A percentile compares a stretch with the other conserved stretches of the same genome.
These are phyloP conservation scores for Asclepias syriaca DNA, from an alignment of 257 asterid species.

Conservation along the genomic window DNA sequence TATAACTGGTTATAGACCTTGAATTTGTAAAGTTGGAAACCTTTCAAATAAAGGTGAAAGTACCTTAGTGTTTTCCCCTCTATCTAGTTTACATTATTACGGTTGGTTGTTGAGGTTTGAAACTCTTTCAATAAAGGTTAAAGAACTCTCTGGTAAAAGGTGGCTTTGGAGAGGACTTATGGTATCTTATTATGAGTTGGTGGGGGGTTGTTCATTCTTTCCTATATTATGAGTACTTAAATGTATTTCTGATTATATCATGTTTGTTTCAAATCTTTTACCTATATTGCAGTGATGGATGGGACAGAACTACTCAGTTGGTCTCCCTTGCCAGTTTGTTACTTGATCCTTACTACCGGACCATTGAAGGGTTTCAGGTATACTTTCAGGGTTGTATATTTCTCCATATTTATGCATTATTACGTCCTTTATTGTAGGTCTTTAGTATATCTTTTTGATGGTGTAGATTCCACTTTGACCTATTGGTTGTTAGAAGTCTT, in stretches of 20 bases:
- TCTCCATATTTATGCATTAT: not conserved
- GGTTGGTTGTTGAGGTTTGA: too few relatives aligned
- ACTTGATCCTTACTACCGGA: constrained; percentile 96
- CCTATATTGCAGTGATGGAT: constrained; percentile 75
- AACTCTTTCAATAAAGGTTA: not conserved
- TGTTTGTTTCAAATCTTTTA: constrained; percentile 12
- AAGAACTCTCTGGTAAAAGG: not conserved
- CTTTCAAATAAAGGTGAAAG: not conserved
- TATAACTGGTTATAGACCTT: not conserved
- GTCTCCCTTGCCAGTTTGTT: constrained; percentile 90
- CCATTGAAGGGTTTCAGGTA: constrained; percentile 94
- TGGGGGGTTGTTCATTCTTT: not conserved
- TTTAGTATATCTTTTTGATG: not conserved
- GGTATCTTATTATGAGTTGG: too few relatives aligned
- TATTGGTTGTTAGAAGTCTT: not conserved
- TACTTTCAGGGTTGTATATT: not conserved
- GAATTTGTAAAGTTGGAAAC: not conserved
- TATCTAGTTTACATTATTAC: too few relatives aligned
- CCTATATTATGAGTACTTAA: not conserved
- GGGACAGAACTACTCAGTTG: constrained; percentile 98
- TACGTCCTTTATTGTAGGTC: not conserved
- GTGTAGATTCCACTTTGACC: not conserved
- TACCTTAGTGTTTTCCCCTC: not conserved
- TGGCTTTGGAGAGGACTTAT: not conserved
- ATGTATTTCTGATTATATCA: constrained; percentile 2